A percentile compares a stretch with the other conserved stretches of the same genome.
Evolutionary conservation across 2,329 filamentous ascomycete species (phyloP).

Genomic region (Phialophora macrospora): DNA sequence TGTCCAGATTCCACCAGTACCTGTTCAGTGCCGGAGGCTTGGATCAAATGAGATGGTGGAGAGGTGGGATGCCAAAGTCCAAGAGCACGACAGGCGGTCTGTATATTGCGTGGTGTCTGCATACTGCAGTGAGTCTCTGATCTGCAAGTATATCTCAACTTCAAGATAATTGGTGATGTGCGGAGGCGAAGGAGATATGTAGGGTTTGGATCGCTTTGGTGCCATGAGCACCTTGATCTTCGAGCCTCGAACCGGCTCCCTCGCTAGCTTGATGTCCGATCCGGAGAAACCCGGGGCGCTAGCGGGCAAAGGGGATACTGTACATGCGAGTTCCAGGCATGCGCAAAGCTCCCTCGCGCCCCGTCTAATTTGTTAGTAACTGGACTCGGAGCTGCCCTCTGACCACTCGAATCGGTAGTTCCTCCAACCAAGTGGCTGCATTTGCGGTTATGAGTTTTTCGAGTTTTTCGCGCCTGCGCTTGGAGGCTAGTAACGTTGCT

Average conservation of each 20-base stretch:
- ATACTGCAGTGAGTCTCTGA: neutral
- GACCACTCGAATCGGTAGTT: neutral
- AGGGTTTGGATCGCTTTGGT: neutral
- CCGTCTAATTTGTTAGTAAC: constrained; percentile 18
- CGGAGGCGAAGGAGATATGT: neutral
- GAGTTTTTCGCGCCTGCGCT: constrained; percentile 4
- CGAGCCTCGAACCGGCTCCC: neutral
- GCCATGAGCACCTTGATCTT: neutral
- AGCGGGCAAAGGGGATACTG: neutral
- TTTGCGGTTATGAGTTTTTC: constrained; percentile 11
- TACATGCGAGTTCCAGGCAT: neutral
- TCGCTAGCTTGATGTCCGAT: neutral
- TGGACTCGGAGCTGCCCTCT: neutral
- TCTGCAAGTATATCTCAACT: neutral
- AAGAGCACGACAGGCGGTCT: constrained; percentile 8
- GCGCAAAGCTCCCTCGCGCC: neutral
- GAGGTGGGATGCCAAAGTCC: neutral
- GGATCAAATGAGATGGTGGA: constrained; percentile 23
- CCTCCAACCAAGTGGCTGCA: constrained; percentile 17
- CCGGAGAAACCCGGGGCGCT: constrained; percentile 15
- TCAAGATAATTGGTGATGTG: constrained; percentile 10
- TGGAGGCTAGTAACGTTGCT: constrained; percentile 10
- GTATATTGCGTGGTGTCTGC: neutral
- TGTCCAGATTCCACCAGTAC: neutral
- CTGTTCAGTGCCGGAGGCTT: constrained; percentile 12